Conservation (phyloP, 225 moss, liverwort and hornwort genomes). For the Physcomitrellopsis africana region DNA sequence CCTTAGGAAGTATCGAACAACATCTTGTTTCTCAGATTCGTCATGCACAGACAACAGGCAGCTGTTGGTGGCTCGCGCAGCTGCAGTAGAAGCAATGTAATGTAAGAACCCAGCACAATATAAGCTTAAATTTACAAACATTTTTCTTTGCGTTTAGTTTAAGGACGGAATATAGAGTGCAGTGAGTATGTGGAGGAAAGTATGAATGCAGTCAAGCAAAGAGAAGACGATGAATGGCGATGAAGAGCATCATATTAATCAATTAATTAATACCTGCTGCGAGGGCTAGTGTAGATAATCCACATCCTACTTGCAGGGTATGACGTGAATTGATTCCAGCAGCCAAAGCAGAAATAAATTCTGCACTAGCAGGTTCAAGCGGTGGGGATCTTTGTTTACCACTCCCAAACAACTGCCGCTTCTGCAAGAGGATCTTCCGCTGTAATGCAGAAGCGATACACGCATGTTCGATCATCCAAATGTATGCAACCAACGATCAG, state of each 20-base stretch:
- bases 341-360: conserved; percentile 67
- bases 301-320: conserved; percentile 66
- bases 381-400: conserved; percentile 42
- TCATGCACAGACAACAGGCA: conserved; percentile 56
- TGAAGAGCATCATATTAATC: conserved; percentile 3
- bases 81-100: conserved; percentile 45
- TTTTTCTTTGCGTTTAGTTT: neutral
- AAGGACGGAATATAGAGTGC: neutral
- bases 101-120: conserved; percentile 17
- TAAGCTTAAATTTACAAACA: conserved; percentile 3
- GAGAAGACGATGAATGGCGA: conserved; percentile 4
- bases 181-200: neutral
- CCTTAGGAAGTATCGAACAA: conserved; percentile 48
- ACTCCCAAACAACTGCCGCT: conserved; percentile 44
- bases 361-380: conserved; percentile 65
- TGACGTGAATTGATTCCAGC: conserved; percentile 68
- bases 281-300: conserved; percentile 62
- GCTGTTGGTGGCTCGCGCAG: conserved; percentile 57
- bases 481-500: neutral
- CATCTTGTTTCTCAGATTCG: conserved; percentile 56
- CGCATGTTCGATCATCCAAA: conserved; percentile 1
- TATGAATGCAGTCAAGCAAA: conserved; percentile 1
- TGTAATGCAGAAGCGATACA: conserved; percentile 37
- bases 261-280: conserved; percentile 42
- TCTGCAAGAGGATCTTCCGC: conserved; percentile 58